Evolutionary conservation across 2,329 filamentous ascomycete genomes (phyloP), one percentile per base, ranked within the genome.

Genomic region (Lachnellula subtilissima): DNA sequence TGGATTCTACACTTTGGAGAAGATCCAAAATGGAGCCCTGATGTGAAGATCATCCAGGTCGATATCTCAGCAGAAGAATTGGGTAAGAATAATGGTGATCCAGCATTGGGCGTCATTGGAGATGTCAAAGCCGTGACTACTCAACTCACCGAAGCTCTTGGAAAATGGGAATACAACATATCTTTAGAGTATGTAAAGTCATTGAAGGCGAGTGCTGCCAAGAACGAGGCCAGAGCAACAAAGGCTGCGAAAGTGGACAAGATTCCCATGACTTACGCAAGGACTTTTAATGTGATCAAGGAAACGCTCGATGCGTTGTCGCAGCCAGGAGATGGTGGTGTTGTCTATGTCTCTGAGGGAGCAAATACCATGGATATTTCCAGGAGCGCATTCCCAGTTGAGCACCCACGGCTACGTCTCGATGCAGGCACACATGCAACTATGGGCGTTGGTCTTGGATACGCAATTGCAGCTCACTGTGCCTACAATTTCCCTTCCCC

Each of bases 321-420:
- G 0, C 76, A 72, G 12, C 73, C 73, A 1, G 70, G 73, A 42
- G 67, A 77, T 12, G 78, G 76, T 22, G 69, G 73, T 45, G 74
- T 82, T 23, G 76, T 83, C 22, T 83, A 83, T 58, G 71, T 83
- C 37, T 80, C 78, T 1, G 80, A 84, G 69, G 80, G 81, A 6
- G 79, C 81, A 8, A 83, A 83, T 63, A 82, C 80, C 6, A 84
- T 83, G 81, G 81, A 84, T 61, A 82, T 83, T 52, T 81, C 78
- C 2, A 76, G 81, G 19, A 78, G 76, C 12, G 72, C 76, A 45
- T 83, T 84, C 64, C 73, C 77, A 0, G 71, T 83, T 17, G 72
- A 79, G 32, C 73, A 81, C 60, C 80, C 80, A 2, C 76, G 81
- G 17, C 74, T 80, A 15, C 75, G 78, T 22, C 75, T 84, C 22